A percentile compares a stretch with the other conserved stretches of the same genome.
Evolutionary conservation across 176 grass and related monocot species (phyloP).

Genomic region (Triticum urartu): DNA sequence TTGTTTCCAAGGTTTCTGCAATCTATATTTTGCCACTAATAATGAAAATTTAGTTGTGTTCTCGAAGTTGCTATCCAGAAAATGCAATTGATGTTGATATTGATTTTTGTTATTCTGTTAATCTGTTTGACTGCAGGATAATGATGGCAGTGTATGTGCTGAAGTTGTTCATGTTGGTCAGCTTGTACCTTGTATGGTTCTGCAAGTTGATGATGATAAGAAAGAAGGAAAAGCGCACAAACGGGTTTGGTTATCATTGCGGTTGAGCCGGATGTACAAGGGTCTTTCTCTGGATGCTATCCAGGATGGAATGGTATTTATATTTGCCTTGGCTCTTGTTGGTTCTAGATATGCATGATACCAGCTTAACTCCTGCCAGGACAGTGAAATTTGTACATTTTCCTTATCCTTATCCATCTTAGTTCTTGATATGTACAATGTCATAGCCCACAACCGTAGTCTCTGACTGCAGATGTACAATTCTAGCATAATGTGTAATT

Average conservation of each 20-base stretch:
- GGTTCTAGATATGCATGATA: not conserved
- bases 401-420: not conserved
- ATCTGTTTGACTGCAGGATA: conserved; percentile 45
- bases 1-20: not conserved
- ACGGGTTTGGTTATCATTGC: conserved; percentile 79
- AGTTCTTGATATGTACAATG: conserved; percentile 3
- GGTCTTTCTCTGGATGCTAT: conserved; percentile 85
- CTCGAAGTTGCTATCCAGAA: not conserved
- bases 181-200: conserved; percentile 78
- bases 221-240: conserved; percentile 82
- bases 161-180: conserved; percentile 77
- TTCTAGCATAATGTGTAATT: not conserved
- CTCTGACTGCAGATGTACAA: not conserved
- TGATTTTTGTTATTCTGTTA: conserved; percentile 18
- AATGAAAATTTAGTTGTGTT: conserved; percentile 13
- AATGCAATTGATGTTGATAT: conserved; percentile 11
- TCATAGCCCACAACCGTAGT: conserved; percentile 1
- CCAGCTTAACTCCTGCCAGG: not conserved
- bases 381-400: conserved; percentile 1
- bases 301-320: conserved; percentile 91
- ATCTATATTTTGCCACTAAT: conserved; percentile 9
- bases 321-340: not conserved
- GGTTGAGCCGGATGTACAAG: conserved; percentile 77
- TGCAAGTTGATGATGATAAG: conserved; percentile 81
- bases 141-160: conserved; percentile 52